Base-by-base conservation (phyloP, 2,329 filamentous ascomycete genomes). In the Rhynchosporium graminicola region DNA sequence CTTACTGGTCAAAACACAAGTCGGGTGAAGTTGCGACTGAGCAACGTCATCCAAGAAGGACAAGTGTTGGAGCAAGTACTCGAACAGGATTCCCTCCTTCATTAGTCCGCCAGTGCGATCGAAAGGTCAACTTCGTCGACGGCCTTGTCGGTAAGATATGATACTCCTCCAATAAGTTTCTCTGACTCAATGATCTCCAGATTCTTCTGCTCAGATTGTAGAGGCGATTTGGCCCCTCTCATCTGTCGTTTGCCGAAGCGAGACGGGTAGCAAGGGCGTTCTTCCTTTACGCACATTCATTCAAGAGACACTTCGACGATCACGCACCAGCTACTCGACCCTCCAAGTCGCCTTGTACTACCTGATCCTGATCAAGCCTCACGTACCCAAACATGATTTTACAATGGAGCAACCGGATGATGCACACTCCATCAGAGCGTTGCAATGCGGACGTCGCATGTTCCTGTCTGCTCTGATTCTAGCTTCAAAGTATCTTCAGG, bases 271-370 rank as follows among this genome's bases (percentile, higher is more conserved):
- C 74, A 91, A 90, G 75, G 87, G 89, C 58, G 90, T 97, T 65
- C 80, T 99, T 68, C 93, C 94, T 63, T 82, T 99, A 72, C 90
- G 93, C 69, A 96, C 90, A 59, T 99, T 98, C 76, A 98, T 99
- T 72, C 93, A 98, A 78, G 95, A 98, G 82, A 98, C 95, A 26
- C 82, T 99, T 68, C 90, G 93, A 70, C 87, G 95, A 71, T 99
- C 95, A 64, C 88, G 94, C 72, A 97, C 95, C 48, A 97, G 93
- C 79, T 99, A 97, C 79, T 98, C 94, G 63, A 99, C 95, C 36
- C 81, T 99, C 60, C 95, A 98, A 78, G 95, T 99, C 64, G 94
- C 95, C 31, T 82, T 99, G 66, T 99, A 97, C 77, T 99, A 99
- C 76, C 80, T 99, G 73, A 88, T 99, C 73, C 83, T 98, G 70